These are phyloP conservation scores for Umbelopsis sp. DNA, from an alignment of 192 early-diverging fungal species.

Conservation along the genomic window DNA sequence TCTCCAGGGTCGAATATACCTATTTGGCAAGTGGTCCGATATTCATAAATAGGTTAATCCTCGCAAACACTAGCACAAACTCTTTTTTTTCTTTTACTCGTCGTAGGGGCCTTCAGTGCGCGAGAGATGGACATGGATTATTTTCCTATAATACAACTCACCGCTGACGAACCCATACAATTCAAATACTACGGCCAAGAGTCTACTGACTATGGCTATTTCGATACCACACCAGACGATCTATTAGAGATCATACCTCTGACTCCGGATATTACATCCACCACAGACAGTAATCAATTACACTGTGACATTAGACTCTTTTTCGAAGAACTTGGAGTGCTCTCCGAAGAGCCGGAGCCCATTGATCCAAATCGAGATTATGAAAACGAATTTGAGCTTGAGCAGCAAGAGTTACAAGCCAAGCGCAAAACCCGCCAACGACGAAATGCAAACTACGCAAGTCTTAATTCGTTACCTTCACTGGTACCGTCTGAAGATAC, in stretches of 20 bases:
- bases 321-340: slow-evolving; percentile 35
- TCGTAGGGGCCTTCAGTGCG: neutral
- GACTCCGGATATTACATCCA: slow-evolving; percentile 28
- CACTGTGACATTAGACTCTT: slow-evolving; percentile 16
- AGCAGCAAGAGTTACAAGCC: neutral
- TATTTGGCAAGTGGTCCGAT: no score
- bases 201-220: neutral
- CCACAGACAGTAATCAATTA: slow-evolving; percentile 30
- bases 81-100: no score
- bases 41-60: no score
- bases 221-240: slow-evolving; percentile 14
- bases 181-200: neutral
- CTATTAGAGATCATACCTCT: slow-evolving; percentile 28
- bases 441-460: slow-evolving; percentile 4
- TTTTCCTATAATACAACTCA: slow-evolving; percentile 6
- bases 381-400: slow-evolving; percentile 25
- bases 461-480: neutral
- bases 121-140: neutral
- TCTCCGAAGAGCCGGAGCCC: slow-evolving; percentile 34
- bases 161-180: neutral
- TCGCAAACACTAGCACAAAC: no score
- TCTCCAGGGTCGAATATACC: no score
- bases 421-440: neutral
- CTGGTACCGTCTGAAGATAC: neutral
- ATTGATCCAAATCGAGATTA: slow-evolving; percentile 38